Base-by-base conservation (phyloP, 768 basidiomycete genomes). In the Cystobasidiopsis lactophilus region DNA sequence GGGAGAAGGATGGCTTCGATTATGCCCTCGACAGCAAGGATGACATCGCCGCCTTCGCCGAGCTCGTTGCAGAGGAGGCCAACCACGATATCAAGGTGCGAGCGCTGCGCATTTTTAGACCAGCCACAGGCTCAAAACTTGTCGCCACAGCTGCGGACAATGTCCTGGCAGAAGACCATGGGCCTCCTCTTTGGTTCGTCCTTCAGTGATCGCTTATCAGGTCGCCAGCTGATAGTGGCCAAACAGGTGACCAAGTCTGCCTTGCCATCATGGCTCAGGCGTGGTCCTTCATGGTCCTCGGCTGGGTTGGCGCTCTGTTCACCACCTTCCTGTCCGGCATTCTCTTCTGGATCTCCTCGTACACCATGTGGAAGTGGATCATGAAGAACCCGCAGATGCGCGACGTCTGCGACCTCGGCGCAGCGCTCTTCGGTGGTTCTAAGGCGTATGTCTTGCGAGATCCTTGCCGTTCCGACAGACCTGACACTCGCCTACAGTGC, bases 401-500 rank as follows among this genome's bases (percentile, higher is more conserved):
- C 29, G 54, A 59, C 37, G 52, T 59, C 27, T 59, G 59, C 44
- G 58, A 59, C 35, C 43, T 59, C 27, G n/a, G n/a, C n/a, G n/a
- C n/a, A n/a, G n/a, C n/a, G n/a, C n/a, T n/a, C n/a, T n/a, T n/a
- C n/a, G n/a, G n/a, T n/a, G n/a, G n/a, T n/a, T n/a, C n/a, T n/a
- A n/a, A n/a, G n/a, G n/a, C n/a, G n/a, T n/a, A n/a, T n/a, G n/a
- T n/a, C n/a, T n/a, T n/a, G n/a, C n/a, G n/a, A 11, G 13, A 11
- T n/a, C 7, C 23, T 7, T 48, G 26, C 50, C 40, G 14, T 74
- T 73, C 49, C 69, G 71, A 9, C 69, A 72, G n/a, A n/a, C n/a
- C n/a, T n/a, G n/a, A n/a, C n/a, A n/a, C n/a, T n/a, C 35, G 72
- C 73, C 0, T 55, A 70, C 37, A 53, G 68, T 44, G 74, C 73